Evolutionary conservation across 2,329 filamentous ascomycete genomes (phyloP).

Genomic region (Didymella exigua): DNA sequence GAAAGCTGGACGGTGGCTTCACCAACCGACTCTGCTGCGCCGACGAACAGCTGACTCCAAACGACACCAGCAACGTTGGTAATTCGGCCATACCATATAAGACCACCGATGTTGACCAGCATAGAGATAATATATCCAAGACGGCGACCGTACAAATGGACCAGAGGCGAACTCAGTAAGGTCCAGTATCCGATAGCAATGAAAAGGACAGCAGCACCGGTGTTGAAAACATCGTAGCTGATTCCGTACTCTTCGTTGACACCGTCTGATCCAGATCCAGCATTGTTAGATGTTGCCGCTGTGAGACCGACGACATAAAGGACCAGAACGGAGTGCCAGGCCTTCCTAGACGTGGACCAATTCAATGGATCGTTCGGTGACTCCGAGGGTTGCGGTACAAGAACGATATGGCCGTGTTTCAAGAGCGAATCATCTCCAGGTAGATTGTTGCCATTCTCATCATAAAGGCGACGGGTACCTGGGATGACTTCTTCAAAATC

Average conservation of each 20-base stretch:
- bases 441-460: slow-evolving; percentile 35
- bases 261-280: slow-evolving; percentile 26
- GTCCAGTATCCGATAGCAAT: slow-evolving; percentile 29
- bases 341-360: slow-evolving; percentile 56
- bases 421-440: slow-evolving; percentile 30
- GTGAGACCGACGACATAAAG: slow-evolving; percentile 26
- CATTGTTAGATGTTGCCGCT: slow-evolving; percentile 28
- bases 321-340: slow-evolving; percentile 27
- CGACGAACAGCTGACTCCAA: slow-evolving; percentile 30
- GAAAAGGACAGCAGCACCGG: slow-evolving; percentile 25
- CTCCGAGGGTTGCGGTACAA: slow-evolving; percentile 58
- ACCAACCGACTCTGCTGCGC: slow-evolving; percentile 24
- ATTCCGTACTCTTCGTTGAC: slow-evolving; percentile 27
- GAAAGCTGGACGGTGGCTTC: slow-evolving; percentile 26
- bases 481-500: slow-evolving; percentile 26
- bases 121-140: slow-evolving; percentile 27
- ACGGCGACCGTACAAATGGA: slow-evolving; percentile 26
- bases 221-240: slow-evolving; percentile 29
- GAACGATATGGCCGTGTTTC: slow-evolving; percentile 48
- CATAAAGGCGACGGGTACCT: slow-evolving; percentile 26
- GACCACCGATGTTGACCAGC: slow-evolving; percentile 26
- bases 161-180: slow-evolving; percentile 24
- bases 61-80: slow-evolving; percentile 22
- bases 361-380: slow-evolving; percentile 59
- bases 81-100: slow-evolving; percentile 28